Evolutionary conservation across 192 early-diverging fungal species (phyloP), one percentile per base, ranked within the genome.

Genomic region (Backusella westeae): DNA sequence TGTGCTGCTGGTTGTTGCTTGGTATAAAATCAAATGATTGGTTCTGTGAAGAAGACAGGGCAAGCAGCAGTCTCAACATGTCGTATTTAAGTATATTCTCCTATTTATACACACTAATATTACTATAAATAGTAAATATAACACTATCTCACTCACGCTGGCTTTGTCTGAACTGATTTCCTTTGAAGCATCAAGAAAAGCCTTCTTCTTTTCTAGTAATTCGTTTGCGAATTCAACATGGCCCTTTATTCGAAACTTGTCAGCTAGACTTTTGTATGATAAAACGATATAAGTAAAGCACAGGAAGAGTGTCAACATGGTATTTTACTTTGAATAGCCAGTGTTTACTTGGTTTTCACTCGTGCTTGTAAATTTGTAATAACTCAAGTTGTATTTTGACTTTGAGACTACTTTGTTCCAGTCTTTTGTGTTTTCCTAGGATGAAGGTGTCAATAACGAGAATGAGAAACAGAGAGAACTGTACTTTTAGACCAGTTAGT

Each of bases 361-460:
- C 5, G 77, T 78, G 29, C 71, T 78, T 36, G 77, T 78, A 17
- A 38, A 72, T 52, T 73, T 72, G 21, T 78, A 36, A 19, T 78
- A 36, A 17, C 19, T 66, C 14, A 69, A 34, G 19, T 23, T 73
- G 39, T 34, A 34, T 68, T 73, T 38, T 63, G 70, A n/a, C 34
- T 71, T 68, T 21, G 71, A 35, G 6, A 77, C 66, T 39, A 21
- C 15, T 39, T 56, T 69, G 2, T 76, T 52, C 75, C 67, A 72
- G 15, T 39, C 36, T 21, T 35, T 41, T 42, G 70, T 44, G 17
- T 67, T 72, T 36, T 66, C 49, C 69, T 77, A 71, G 3, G 14
- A 26, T 56, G 3, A 15, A 17, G 0, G 46, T 49, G 6, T 49
- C 17, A 49, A n/a, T 49, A 49, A 6, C 19, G 1, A n/a, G 32